Percentiles rank a stretch among this genome's conserved stretches.
These are phyloP conservation scores for Camelina laxa DNA, from an alignment of 345 rosid genomes.

Conservation along the genomic window DNA sequence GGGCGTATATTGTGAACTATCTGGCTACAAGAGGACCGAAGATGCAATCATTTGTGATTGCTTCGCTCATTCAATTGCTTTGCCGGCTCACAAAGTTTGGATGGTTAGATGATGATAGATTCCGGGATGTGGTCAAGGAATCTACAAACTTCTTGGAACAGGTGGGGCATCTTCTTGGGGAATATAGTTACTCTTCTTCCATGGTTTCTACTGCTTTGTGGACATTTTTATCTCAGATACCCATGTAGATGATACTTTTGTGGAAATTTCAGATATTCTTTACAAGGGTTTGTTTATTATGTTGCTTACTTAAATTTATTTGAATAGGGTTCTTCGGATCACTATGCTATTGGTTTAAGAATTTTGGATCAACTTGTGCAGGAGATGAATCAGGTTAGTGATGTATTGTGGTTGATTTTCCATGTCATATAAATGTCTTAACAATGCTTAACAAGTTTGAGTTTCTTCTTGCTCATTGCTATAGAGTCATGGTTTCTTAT, in stretches of 20 bases:
- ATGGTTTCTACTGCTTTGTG: slow-evolving; percentile 31
- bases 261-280: slow-evolving; percentile 4
- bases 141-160: slow-evolving; percentile 84
- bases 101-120: slow-evolving; percentile 98
- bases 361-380: slow-evolving; percentile 94
- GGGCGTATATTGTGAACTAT: slow-evolving; percentile 83
- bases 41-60: slow-evolving; percentile 79
- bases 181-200: slow-evolving; percentile 25
- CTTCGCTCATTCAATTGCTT: slow-evolving; percentile 87
- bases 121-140: slow-evolving; percentile 86
- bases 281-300: slow-evolving; percentile 25
- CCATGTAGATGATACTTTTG: slow-evolving; percentile 18
- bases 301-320: slow-evolving; percentile 24
- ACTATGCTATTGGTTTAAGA: slow-evolving; percentile 93
- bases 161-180: slow-evolving; percentile 52
- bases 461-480: slow-evolving; percentile 30
- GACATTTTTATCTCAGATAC: slow-evolving; percentile 3
- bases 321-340: slow-evolving; percentile 79
- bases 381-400: slow-evolving; percentile 97
- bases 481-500: slow-evolving; percentile 10
- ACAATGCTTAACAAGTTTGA: slow-evolving; percentile 6
- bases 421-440: neutral
- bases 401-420: slow-evolving; percentile 23
- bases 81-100: slow-evolving; percentile 97
- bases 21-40: slow-evolving; percentile 92